A percentile compares a stretch with the other conserved stretches of the same genome.
phyloP scores from a whole-genome alignment of 2,329 filamentous ascomycete genomes.

The Diaporthe citri region DNA sequence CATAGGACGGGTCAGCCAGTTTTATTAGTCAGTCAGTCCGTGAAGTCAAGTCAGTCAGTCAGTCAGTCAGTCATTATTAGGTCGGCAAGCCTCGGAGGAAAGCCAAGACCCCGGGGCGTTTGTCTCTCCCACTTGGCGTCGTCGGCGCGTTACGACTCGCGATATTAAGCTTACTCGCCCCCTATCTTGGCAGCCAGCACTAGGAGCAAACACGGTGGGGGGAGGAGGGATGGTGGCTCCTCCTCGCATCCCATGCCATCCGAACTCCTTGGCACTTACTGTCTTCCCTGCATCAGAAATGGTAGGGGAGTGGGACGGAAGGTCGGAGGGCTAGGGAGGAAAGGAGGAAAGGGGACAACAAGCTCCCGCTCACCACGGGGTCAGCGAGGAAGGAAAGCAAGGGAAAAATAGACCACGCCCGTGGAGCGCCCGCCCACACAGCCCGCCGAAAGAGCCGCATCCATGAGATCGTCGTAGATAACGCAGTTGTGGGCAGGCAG shows the following conservation, averaged over 20 bases:
- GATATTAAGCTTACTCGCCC: constrained; percentile 35
- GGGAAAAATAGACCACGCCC: too few species aligned
- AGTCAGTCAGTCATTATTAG: background rate
- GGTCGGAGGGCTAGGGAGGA: background rate
- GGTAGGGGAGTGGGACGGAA: background rate
- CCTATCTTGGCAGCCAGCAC: constrained; percentile 20
- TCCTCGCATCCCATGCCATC: background rate
- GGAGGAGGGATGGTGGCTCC: background rate
- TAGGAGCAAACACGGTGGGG: background rate
- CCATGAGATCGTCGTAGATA: background rate
- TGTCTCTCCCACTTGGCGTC: background rate
- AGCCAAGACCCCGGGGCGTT: background rate
- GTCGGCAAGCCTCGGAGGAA: background rate
- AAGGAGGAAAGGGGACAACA: background rate
- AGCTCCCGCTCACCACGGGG: background rate
- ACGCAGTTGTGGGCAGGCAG: too few species aligned
- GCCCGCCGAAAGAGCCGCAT: constrained; percentile 23
- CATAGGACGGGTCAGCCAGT: background rate
- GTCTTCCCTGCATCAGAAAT: background rate
- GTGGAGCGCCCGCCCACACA: background rate
- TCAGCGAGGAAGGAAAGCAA: background rate
- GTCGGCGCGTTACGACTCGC: constrained; percentile 18
- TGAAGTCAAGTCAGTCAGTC: background rate
- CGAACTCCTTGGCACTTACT: background rate
- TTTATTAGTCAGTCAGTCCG: background rate